Evolutionary conservation across 768 basidiomycete genomes (phyloP), one percentile per base, ranked within the genome.

Genomic region (Boletus patriciae): DNA sequence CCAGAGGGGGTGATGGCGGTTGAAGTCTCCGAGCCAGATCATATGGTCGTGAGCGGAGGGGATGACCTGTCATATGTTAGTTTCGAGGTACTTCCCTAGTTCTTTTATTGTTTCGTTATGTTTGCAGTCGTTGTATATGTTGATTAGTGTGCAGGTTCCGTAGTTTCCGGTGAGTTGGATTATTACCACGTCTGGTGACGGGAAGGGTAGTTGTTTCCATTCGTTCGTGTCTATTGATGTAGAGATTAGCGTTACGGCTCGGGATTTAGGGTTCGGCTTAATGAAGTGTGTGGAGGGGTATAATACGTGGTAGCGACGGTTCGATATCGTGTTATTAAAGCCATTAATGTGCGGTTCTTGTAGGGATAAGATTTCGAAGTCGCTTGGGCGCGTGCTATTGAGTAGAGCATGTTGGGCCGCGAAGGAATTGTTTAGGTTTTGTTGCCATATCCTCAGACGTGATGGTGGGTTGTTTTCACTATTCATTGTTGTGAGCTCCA

Each of bases 1-100:
- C 74, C 71, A 75, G 0, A 69, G 27, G 0, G 68, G 66, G 50
- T 75, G 72, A 46, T 76, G 72, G 1, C n/a, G n/a, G n/a, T n/a
- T n/a, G n/a, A n/a, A n/a, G n/a, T n/a, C n/a, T n/a, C n/a, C n/a
- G n/a, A n/a, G 52, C 67, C 59, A 67, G 0, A 65, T 15, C 27
- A 65, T 47, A 8, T 67, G 66, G 40, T 66, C 19, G 3, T 51
- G 19, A 25, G 19, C 41, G 1, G 41, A 18, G 3, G 15, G 50
- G 6, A 6, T 27, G 31, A 33, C 9, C 6, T 16, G 8, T 0
- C 3, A 2, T 0, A 33, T 18, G 8, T 51, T 4, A 2, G 3
- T 5, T 2, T 21, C 15, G 8, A 53, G 52, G 27, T 46, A 38
- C 12, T 53, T 18, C 8, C 45, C 18, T 46, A 53, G 10, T 13